Percentiles rank a stretch among this genome's conserved stretches.
Conservation (phyloP, 2,329 filamentous ascomycete genomes). For the Neocucurbitaria cava region DNA sequence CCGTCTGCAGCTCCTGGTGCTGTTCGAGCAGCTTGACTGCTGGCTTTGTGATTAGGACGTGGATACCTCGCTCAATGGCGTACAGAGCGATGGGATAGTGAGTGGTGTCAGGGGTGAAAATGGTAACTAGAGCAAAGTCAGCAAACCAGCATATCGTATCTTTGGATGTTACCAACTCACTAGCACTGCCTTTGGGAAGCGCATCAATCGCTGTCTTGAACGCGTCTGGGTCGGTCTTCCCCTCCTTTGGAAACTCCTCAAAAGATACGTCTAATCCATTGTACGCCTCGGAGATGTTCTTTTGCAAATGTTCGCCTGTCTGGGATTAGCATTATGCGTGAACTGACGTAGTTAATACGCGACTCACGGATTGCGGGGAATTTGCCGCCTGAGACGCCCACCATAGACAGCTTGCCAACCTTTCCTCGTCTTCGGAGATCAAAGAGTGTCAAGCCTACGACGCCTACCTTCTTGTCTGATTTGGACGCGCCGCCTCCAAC, state of each 20-base stretch:
- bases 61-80: constrained; percentile 84
- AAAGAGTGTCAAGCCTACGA: constrained; percentile 88
- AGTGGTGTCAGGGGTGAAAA: constrained; percentile 93
- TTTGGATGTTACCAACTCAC: too few relatives aligned
- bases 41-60: constrained; percentile 93
- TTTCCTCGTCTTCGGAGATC: constrained; percentile 88
- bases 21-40: constrained; percentile 84
- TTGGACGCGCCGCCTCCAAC: constrained; percentile 82
- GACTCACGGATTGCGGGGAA: constrained; percentile 86
- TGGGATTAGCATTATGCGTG: constrained; percentile 21
- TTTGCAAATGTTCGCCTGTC: constrained; percentile 79
- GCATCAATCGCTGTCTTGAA: constrained; percentile 91
- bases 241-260: constrained; percentile 78
- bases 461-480: constrained; percentile 95
- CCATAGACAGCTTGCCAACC: constrained; percentile 86
- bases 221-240: constrained; percentile 75
- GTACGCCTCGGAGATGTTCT: constrained; percentile 88
- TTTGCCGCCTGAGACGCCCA: constrained; percentile 85
- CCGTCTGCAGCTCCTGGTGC: constrained; percentile 77
- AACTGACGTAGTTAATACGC: not conserved
- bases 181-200: constrained; percentile 80
- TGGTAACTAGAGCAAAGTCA: constrained; percentile 68
- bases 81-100: constrained; percentile 93
- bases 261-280: constrained; percentile 89
- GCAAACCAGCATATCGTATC: not conserved